A percentile compares a stretch with the other conserved stretches of the same genome.
Evolutionary conservation across 2,329 filamentous ascomycete species (phyloP).

Genomic region (Scedosporium boydii): DNA sequence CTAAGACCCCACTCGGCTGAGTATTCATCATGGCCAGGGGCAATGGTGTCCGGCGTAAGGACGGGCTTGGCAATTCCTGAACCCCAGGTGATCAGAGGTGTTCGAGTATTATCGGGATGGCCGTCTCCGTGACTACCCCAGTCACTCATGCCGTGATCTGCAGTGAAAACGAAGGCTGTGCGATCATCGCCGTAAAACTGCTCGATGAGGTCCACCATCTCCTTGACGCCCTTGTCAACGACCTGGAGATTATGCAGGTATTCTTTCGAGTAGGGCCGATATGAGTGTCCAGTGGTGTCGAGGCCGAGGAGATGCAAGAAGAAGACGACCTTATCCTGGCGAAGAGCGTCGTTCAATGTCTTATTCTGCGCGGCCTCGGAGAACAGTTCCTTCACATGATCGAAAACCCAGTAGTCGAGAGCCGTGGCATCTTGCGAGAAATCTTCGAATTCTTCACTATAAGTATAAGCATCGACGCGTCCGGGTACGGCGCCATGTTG

Average conservation of each 20-base stretch:
- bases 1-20: slow-evolving; percentile 83
- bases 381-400: slow-evolving; percentile 83
- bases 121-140: slow-evolving; percentile 99
- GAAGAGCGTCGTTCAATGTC: slow-evolving; percentile 61
- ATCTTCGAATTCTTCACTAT: slow-evolving; percentile 78
- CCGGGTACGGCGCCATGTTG: slow-evolving; percentile 83
- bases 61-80: slow-evolving; percentile 76
- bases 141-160: slow-evolving; percentile 98
- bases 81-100: slow-evolving; percentile 87
- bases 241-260: slow-evolving; percentile 92
- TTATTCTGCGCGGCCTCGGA: slow-evolving; percentile 67
- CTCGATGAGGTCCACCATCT: slow-evolving; percentile 72
- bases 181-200: slow-evolving; percentile 77
- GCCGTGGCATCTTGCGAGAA: slow-evolving; percentile 74
- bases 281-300: slow-evolving; percentile 80
- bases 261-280: slow-evolving; percentile 87
- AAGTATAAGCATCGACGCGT: slow-evolving; percentile 77
- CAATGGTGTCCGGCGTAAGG: slow-evolving; percentile 39
- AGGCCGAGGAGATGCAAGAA: slow-evolving; percentile 89
- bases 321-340: slow-evolving; percentile 83
- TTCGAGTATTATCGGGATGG: slow-evolving; percentile 93
- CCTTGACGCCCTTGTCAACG: slow-evolving; percentile 81
- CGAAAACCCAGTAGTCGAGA: slow-evolving; percentile 92
- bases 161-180: slow-evolving; percentile 93
- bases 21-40: slow-evolving; percentile 82